Base-by-base conservation (phyloP, 2,329 filamentous ascomycete genomes). In the Teratosphaeria zuluensis region DNA sequence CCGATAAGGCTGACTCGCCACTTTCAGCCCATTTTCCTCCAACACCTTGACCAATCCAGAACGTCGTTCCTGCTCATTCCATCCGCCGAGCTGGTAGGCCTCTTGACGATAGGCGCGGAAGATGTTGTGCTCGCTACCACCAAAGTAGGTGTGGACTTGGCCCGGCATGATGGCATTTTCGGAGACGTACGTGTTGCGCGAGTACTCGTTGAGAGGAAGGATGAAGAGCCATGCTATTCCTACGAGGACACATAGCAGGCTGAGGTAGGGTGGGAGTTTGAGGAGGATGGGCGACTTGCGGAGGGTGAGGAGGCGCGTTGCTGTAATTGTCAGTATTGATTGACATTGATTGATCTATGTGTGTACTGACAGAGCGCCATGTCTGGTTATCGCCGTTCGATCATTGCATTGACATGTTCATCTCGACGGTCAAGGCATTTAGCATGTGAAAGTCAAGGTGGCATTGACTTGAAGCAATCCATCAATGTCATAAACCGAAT, bases 61-160 rank as follows among this genome's bases (percentile, higher is more conserved):
- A 24, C 57, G 55, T 33, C 67, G 71, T 52, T 74, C 76, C 69
- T 74, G 72, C 24, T 72, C 68, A 16, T 72, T 59, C 65, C 70
- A 67, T 61, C 77, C 69, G 68, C 76, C 79, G 60, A 92, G 70
- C 8, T 76, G 79, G 65, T 88, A 84, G 55, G 96, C 80, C 76
- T 97, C 94, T 69, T 90, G 86, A 69, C 88, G 85, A 73, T 95
- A 97, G 7, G 90, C 94, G 53, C 91, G 83, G 70, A 97, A 92
- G 64, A 97, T 84, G 73, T 96, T 89, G 77, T 97, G 92, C 72
- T 99, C 94, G 73, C 90, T 96, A 19, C 94, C 94, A 6, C 89
- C 87, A 71, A 99, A 99, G 75, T 99, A 99, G 1, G 94, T 96
- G 76, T 97, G 92, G 8, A 97, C 94, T 74, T 99, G 94, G 1